Base-by-base conservation (phyloP, 495 filamentous ascomycete genomes). In the Articulospora tetracladia region DNA sequence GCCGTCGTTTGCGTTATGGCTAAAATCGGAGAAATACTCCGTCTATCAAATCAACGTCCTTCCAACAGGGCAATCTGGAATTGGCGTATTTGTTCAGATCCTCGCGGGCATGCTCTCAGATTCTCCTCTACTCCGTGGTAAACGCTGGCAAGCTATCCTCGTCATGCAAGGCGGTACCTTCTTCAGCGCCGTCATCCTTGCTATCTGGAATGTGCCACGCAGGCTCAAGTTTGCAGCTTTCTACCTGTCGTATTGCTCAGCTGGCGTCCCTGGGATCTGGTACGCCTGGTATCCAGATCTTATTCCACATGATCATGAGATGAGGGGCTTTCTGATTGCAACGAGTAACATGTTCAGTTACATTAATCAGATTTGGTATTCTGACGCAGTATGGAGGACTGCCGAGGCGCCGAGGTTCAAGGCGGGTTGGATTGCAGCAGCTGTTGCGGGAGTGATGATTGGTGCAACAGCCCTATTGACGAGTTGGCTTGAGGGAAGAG, bases 161-260 rank as follows among this genome's bases (percentile, higher is more conserved):
- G 1, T 52, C 25, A 59, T 63, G 56, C 61, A 59, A 59, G 56
- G 27, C 4, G 56, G 48, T 41, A 59, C 61, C n/a, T 19, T 63
- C 13, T 19, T 59, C 27, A 39, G 34, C 13, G 20, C 56, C 4
- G 28, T 63, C 20, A 41, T 59, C 8, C 24, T 63, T 1, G 24
- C 30, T 24, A 66, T 74, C 2, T 84, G 79, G 81, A 70, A 76
- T 27, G 74, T 82, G 0, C 74, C 77, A 1, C 70, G 78, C 36
- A 69, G 71, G 0, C 67, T 76, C 20, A 72, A 75, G 7, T 80
- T 76, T 70, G 77, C 80, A 55, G 79, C 77, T 1, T 63, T 30
- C 24, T 63, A 63, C 24, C 25, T 59, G 1, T 41, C 54, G 13
- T 62, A 53, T 27, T 26, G 57, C 19, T 50, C 10, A 2, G 30